A percentile compares a stretch with the other conserved stretches of the same genome.
Evolutionary conservation across 148 eudicot species (phyloP).

Genomic region (Rhododendron vialii): DNA sequence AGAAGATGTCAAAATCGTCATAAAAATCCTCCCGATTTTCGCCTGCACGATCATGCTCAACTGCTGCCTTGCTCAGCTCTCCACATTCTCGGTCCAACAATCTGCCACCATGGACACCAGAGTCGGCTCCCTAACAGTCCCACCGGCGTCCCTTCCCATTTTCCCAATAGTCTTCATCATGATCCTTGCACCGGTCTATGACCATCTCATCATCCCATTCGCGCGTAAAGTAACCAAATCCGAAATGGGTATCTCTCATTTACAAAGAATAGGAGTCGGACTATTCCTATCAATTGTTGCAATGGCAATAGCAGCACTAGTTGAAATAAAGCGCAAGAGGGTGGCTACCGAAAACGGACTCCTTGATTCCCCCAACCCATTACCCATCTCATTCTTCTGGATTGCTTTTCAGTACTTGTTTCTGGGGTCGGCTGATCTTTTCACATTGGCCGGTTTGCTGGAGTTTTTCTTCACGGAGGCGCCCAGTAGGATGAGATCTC

Average conservation of each 20-base stretch:
- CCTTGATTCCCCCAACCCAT: slow-evolving; percentile 27
- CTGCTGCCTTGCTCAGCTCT: slow-evolving; percentile 80
- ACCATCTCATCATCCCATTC: slow-evolving; percentile 62
- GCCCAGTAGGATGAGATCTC: slow-evolving; percentile 58
- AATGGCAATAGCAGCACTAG: slow-evolving; percentile 68
- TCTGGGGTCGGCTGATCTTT: slow-evolving; percentile 74
- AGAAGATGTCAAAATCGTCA: slow-evolving; percentile 64
- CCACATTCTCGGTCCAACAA: slow-evolving; percentile 90
- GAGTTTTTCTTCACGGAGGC: slow-evolving; percentile 85
- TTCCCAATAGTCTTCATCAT: slow-evolving; percentile 70
- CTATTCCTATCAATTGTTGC: slow-evolving; percentile 51
- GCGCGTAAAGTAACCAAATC: slow-evolving; percentile 53
- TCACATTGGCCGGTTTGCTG: slow-evolving; percentile 63
- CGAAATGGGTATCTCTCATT: slow-evolving; percentile 71
- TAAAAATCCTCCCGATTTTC: slow-evolving; percentile 67
- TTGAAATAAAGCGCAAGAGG: slow-evolving; percentile 55
- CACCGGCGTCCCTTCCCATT: slow-evolving; percentile 80
- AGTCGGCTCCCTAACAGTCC: slow-evolving; percentile 57
- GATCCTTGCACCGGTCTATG: slow-evolving; percentile 65
- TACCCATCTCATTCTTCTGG: slow-evolving; percentile 65
- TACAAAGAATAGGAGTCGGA: slow-evolving; percentile 68
- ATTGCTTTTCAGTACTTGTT: slow-evolving; percentile 64
- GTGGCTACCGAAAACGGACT: slow-evolving; percentile 25
- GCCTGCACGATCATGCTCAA: slow-evolving; percentile 68
- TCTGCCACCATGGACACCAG: slow-evolving; percentile 73